phyloP scores from a whole-genome alignment of 164 flowering plant species.

The Magnolia kwangsiensis region DNA sequence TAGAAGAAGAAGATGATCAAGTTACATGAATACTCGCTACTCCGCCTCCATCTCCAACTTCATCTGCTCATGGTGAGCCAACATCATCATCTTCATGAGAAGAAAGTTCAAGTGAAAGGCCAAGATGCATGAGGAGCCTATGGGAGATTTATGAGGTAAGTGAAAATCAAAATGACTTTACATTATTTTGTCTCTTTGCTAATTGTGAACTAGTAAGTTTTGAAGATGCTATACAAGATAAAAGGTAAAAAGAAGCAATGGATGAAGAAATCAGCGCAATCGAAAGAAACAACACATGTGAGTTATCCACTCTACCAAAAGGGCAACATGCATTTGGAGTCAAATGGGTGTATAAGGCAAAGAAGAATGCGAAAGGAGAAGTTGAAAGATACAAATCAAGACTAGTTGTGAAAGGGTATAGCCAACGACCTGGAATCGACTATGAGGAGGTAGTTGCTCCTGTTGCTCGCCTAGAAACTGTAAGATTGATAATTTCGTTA shows the following conservation, averaged over 20 bases:
- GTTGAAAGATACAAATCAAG: too few species aligned
- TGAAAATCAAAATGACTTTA: not conserved
- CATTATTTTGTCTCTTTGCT: not conserved
- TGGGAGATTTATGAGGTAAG: too few species aligned
- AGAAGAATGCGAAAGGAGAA: too few species aligned
- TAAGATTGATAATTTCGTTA: too few species aligned
- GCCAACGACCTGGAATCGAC: too few species aligned
- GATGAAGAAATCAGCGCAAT: not conserved
- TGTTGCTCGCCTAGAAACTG: too few species aligned
- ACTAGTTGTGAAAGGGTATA: too few species aligned
- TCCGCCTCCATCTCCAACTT: not conserved
- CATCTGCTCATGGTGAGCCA: not conserved
- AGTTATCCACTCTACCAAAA: not conserved
- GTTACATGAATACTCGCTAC: too few species aligned
- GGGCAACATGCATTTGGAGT: not conserved
- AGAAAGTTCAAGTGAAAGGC: too few species aligned
- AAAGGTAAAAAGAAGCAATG: not conserved
- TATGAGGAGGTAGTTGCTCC: too few species aligned
- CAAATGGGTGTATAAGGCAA: not conserved
- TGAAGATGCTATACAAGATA: not conserved
- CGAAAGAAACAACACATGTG: not conserved
- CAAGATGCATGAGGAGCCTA: too few species aligned
- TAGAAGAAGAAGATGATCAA: not conserved
- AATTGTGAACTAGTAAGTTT: not conserved
- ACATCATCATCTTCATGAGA: not conserved